Evolutionary conservation across 2,329 filamentous ascomycete genomes (phyloP).

Genomic region (Didymosphaeria variabile): DNA sequence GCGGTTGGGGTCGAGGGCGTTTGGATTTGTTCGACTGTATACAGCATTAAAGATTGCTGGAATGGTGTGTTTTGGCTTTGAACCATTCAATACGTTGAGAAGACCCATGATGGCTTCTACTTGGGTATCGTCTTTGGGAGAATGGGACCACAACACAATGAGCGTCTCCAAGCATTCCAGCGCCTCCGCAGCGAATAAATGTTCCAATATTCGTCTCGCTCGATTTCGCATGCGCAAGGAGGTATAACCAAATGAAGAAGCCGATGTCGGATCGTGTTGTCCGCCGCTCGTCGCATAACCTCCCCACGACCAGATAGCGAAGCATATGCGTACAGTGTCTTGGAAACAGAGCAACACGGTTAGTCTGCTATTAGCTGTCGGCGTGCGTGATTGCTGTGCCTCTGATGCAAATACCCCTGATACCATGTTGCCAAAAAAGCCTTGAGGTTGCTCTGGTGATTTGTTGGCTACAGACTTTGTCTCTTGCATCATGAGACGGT

Average conservation of each 20-base stretch:
- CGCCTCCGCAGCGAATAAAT: constrained; percentile 90
- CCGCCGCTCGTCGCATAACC: constrained; percentile 67
- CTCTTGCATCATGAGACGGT: constrained; percentile 80
- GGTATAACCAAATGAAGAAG: constrained; percentile 88
- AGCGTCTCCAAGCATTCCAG: constrained; percentile 93
- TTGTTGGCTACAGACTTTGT: constrained; percentile 73
- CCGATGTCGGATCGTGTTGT: constrained; percentile 71
- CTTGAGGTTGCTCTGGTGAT: constrained; percentile 81
- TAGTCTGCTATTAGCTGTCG: constrained; percentile 90
- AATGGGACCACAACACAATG: constrained; percentile 80
- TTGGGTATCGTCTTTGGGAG: constrained; percentile 59
- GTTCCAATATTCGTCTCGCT: constrained; percentile 85
- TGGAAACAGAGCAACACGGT: constrained; percentile 97
- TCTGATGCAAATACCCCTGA: constrained; percentile 89
- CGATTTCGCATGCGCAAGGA: constrained; percentile 91
- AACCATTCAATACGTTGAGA: constrained; percentile 89
- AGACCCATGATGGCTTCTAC: constrained; percentile 79
- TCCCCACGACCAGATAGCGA: constrained; percentile 94
- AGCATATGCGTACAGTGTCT: constrained; percentile 91
- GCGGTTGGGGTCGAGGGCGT: constrained; percentile 77
- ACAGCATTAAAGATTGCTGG: constrained; percentile 96
- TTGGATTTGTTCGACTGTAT: constrained; percentile 90
- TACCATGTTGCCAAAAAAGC: constrained; percentile 94
- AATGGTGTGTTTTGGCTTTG: constrained; percentile 87
- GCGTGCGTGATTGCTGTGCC: constrained; percentile 76